Evolutionary conservation across 129 eudicot genomes (phyloP).

Genomic region (Apium graveolens): DNA sequence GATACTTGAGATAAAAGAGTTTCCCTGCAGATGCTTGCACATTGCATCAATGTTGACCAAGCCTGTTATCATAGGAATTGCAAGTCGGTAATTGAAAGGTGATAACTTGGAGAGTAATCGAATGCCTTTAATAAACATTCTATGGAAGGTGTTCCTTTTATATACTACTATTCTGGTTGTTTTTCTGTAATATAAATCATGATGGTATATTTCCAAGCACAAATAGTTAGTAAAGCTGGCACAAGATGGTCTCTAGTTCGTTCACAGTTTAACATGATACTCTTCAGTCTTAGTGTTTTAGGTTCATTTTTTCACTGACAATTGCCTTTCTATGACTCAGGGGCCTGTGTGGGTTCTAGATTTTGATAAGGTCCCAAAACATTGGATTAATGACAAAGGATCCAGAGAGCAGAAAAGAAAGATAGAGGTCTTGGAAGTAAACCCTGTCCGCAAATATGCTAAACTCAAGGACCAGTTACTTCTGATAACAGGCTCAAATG

Average conservation of each 20-base stretch:
- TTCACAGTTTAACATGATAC: background rate
- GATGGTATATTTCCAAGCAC: background rate
- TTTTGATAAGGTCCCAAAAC: conserved; percentile 56
- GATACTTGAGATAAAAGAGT: background rate
- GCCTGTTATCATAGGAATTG: background rate
- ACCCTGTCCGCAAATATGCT: conserved; percentile 66
- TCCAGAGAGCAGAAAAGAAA: conserved; percentile 51
- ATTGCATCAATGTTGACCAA: background rate
- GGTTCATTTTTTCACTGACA: background rate
- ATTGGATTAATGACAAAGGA: conserved; percentile 33
- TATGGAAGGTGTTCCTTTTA: background rate
- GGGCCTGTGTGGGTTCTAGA: conserved; percentile 82
- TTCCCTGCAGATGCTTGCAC: background rate
- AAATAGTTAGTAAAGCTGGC: background rate
- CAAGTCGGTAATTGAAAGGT: background rate
- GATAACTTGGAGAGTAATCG: background rate
- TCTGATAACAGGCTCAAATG: conserved; percentile 49
- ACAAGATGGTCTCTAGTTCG: background rate
- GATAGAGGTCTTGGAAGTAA: conserved; percentile 62
- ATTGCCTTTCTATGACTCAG: conserved; percentile 23
- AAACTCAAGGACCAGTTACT: conserved; percentile 65
- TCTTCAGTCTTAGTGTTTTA: conserved; percentile 4
- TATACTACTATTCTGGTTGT: background rate
- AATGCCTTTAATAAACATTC: background rate
- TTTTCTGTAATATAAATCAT: background rate